Evolutionary conservation across 108 stramenopile species (phyloP).

Genomic region (Mediolabrus comicus): DNA sequence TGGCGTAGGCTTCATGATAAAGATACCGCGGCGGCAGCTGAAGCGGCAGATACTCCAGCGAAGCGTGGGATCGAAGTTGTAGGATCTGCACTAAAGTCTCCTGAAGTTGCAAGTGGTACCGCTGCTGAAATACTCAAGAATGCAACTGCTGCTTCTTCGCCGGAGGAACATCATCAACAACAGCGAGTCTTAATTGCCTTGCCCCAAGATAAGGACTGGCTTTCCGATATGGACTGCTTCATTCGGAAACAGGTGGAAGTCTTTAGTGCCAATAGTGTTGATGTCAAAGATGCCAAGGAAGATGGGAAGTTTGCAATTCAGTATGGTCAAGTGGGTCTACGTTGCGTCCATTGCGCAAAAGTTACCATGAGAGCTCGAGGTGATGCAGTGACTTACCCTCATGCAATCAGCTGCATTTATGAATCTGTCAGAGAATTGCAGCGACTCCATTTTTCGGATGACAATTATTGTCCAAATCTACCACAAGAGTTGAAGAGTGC

Average conservation of each 20-base stretch:
- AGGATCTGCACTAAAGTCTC: neutral
- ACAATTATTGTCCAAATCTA: slow-evolving; percentile 63
- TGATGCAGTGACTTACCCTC: slow-evolving; percentile 71
- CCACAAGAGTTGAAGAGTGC: slow-evolving; percentile 46
- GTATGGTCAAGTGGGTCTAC: slow-evolving; percentile 77
- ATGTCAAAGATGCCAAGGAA: slow-evolving; percentile 53
- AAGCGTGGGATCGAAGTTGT: neutral
- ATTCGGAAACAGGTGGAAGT: slow-evolving; percentile 79
- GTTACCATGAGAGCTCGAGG: slow-evolving; percentile 32
- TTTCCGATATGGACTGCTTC: slow-evolving; percentile 80
- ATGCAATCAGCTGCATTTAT: slow-evolving; percentile 74
- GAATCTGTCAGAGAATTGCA: slow-evolving; percentile 84
- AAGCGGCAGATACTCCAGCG: neutral
- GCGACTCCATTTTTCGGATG: slow-evolving; percentile 72
- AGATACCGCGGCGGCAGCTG: neutral
- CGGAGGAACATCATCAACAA: neutral
- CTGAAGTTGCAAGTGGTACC: neutral
- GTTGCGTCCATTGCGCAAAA: slow-evolving; percentile 77
- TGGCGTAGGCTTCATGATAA: slow-evolving; percentile 85
- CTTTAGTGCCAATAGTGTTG: slow-evolving; percentile 63
- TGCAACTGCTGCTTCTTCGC: neutral
- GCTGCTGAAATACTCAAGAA: neutral
- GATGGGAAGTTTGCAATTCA: slow-evolving; percentile 57
- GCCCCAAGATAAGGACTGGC: slow-evolving; percentile 84
- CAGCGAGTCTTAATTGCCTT: slow-evolving; percentile 66